Percentiles rank a stretch among this genome's conserved stretches.
Conservation (phyloP, 2,329 filamentous ascomycete genomes). For the Aspergillus glaucus region DNA sequence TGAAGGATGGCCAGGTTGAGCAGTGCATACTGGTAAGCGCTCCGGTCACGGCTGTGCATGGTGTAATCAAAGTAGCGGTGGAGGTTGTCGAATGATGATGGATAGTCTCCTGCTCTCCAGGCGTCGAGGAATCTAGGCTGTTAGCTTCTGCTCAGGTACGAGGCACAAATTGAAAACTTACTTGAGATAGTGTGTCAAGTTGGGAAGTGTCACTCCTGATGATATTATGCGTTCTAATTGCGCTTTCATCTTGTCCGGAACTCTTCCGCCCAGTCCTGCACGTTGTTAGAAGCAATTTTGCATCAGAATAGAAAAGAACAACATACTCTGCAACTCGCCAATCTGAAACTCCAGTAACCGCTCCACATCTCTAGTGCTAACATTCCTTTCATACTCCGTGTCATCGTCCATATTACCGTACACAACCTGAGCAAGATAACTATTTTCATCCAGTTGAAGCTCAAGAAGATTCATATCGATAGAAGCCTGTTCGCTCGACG, state of each 20-base stretch:
- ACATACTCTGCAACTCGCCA: constrained; percentile 70
- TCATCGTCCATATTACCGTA: constrained; percentile 45
- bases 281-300: constrained; percentile 15
- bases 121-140: constrained; percentile 71
- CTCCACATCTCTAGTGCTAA: constrained; percentile 76
- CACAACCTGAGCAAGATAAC: constrained; percentile 44
- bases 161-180: constrained; percentile 29
- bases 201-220: constrained; percentile 63
- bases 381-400: constrained; percentile 36
- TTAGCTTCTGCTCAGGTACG: constrained; percentile 7
- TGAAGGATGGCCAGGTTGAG: constrained; percentile 91
- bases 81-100: constrained; percentile 80
- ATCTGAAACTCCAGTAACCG: constrained; percentile 81
- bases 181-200: constrained; percentile 69
- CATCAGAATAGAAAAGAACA: constrained; percentile 15
- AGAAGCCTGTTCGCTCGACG: constrained; percentile 40
- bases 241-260: constrained; percentile 67
- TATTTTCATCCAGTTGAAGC: constrained; percentile 49
- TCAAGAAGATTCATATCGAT: constrained; percentile 58
- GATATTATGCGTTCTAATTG: constrained; percentile 64
- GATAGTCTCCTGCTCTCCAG: constrained; percentile 86
- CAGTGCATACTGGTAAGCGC: constrained; percentile 90
- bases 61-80: constrained; percentile 97
- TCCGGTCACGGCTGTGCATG: constrained; percentile 73
- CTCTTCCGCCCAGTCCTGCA: constrained; percentile 66